These are phyloP conservation scores for Aspergillus sclerotiicarbonarius DNA, from an alignment of 495 filamentous ascomycete genomes.

Conservation along the genomic window DNA sequence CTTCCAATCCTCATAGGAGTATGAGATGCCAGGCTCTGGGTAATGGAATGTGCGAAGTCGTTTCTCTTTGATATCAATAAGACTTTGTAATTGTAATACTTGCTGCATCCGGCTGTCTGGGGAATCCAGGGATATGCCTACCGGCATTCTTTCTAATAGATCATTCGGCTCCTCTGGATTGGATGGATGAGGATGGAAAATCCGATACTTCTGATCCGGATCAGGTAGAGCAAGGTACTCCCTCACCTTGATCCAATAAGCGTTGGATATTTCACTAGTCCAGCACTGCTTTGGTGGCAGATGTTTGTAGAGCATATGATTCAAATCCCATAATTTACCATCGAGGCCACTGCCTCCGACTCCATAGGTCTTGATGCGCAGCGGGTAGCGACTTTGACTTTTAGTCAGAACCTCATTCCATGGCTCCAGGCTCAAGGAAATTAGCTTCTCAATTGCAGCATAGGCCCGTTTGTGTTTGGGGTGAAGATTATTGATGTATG, in stretches of 20 bases:
- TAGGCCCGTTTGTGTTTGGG: slow-evolving; percentile 27
- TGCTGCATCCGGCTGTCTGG: no score
- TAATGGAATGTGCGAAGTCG: slow-evolving; percentile 8
- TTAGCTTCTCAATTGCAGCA: slow-evolving; percentile 13
- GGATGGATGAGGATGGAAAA: background rate
- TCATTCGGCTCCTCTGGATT: background rate
- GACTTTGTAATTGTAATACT: no score
- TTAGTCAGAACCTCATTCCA: slow-evolving; percentile 14
- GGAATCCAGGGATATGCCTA: no score
- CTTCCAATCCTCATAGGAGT: slow-evolving; percentile 18
- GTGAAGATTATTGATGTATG: slow-evolving; percentile 63
- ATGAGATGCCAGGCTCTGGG: slow-evolving; percentile 12
- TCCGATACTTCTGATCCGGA: background rate
- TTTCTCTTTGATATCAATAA: no score
- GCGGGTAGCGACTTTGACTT: background rate
- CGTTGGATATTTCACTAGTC: no score
- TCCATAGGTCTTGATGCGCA: background rate
- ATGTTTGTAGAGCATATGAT: background rate
- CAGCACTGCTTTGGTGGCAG: background rate
- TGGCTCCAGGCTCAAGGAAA: slow-evolving; percentile 7
- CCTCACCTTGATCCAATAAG: background rate
- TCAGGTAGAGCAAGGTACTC: background rate
- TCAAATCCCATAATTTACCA: background rate
- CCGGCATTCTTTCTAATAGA: no score
- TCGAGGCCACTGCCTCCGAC: background rate